phyloP scores from a whole-genome alignment of 164 flowering plant species.

The Vitis riparia region DNA sequence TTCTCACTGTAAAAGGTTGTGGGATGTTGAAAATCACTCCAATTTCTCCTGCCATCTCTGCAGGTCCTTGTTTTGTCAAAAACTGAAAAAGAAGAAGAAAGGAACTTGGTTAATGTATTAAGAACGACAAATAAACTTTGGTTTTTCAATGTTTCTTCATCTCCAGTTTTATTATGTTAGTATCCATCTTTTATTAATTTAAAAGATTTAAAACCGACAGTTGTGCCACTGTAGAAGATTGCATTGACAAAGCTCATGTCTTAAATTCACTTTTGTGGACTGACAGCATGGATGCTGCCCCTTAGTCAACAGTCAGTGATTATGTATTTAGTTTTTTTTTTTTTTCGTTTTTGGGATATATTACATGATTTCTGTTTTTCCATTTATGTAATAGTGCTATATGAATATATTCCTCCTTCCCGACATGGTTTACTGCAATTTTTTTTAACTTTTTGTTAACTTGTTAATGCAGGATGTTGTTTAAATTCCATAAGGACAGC shows the following conservation, averaged over 20 bases:
- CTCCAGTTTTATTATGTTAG: too few relatives aligned
- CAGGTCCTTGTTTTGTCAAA: conserved; percentile 55
- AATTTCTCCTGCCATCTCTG: conserved; percentile 80
- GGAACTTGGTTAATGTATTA: too few relatives aligned
- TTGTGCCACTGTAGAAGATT: too few relatives aligned
- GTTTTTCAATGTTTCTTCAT: too few relatives aligned
- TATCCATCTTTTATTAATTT: background rate
- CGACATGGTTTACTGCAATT: background rate
- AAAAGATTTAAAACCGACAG: background rate
- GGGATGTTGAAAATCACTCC: conserved; percentile 80
- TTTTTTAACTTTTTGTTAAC: background rate
- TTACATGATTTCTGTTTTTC: background rate
- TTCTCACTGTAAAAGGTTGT: conserved; percentile 88
- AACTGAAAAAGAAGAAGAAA: conserved; percentile 34
- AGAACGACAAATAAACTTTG: too few relatives aligned
- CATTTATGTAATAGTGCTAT: background rate
- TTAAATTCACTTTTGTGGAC: background rate
- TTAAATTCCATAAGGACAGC: background rate
- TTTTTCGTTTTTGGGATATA: background rate
- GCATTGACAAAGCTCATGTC: too few relatives aligned
- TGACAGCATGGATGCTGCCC: background rate
- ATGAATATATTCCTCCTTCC: background rate
- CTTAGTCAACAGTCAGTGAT: background rate
- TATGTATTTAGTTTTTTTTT: background rate
- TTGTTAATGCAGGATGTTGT: conserved; percentile 4